Base-by-base conservation (phyloP, 495 filamentous ascomycete species). In the Daldinia decipiens region DNA sequence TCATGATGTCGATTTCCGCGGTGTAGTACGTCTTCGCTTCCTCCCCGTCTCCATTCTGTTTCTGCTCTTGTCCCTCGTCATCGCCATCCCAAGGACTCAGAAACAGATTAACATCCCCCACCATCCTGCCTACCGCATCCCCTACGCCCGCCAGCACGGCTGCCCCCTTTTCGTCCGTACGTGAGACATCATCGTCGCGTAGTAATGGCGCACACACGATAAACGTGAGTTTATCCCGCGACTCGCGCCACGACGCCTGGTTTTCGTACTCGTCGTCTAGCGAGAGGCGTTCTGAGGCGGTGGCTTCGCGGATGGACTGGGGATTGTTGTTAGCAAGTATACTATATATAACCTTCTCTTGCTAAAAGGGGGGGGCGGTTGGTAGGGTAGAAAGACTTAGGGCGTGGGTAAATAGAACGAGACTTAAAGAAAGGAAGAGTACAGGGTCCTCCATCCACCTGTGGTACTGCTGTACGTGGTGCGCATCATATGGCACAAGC, bases 381-480 rank as follows among this genome's bases (percentile, higher is more conserved):
- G n/a, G n/a, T n/a, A 57, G 13, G 39, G 7, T 17, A 32, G 0
- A 29, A 29, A 29, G 27, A 5, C 5, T 29, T 29, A 4, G 27
- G 27, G 4, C 27, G 4, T 29, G 5, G 27, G 5, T 29, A 29
- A 29, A 26, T 27, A 34, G 45, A 59, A 21, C 27, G 12, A 36
- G 50, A 1, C 29, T 32, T 0, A 53, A 63, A 38, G 36, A 45
- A 43, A 40, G 36, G 32, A 26, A 65, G 27, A 76, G 59, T 81
- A 95, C 93, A 62, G 89, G 85, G 72, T 95, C 90, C 83, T 95
- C 84, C 93, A 97, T 97, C 94, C 94, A 97, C 74, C 87, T 80
- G 70, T 97, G 92, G 71, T 97, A 97, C 2, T 83, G 89, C 8
- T 84, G 84, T 36, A 97, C 94, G 81, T 97, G 94, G 79, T 88